A percentile compares a stretch with the other conserved stretches of the same genome.
Evolutionary conservation across 2,329 filamentous ascomycete genomes (phyloP).

Genomic region (Neocucurbitaria cava): DNA sequence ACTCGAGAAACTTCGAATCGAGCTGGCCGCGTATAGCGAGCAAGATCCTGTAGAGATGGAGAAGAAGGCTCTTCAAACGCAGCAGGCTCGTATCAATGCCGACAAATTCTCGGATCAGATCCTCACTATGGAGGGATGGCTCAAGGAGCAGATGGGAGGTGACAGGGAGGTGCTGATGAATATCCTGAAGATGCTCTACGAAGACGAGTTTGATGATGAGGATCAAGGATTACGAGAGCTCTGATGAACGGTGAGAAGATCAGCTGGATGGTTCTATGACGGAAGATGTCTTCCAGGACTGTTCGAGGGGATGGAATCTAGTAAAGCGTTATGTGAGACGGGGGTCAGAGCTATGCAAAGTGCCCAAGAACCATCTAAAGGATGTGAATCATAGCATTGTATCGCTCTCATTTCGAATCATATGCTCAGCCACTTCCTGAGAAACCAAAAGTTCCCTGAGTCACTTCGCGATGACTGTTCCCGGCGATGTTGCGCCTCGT

Average conservation of each 20-base stretch:
- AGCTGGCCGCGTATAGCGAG: slow-evolving; percentile 55
- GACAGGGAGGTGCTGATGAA: slow-evolving; percentile 54
- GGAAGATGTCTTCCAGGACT: not conserved
- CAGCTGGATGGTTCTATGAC: not conserved
- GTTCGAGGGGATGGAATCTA: not conserved
- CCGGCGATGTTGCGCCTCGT: slow-evolving; percentile 5
- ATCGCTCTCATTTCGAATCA: slow-evolving; percentile 35
- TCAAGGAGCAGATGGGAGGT: slow-evolving; percentile 41
- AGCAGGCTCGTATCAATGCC: slow-evolving; percentile 35
- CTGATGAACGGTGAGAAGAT: slow-evolving; percentile 9
- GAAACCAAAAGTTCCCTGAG: slow-evolving; percentile 19
- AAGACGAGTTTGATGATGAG: slow-evolving; percentile 62
- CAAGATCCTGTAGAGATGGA: slow-evolving; percentile 56
- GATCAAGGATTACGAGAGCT: slow-evolving; percentile 57
- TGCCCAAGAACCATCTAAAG: not conserved
- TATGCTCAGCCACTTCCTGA: slow-evolving; percentile 15
- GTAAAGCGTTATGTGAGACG: not conserved
- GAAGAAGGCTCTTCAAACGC: slow-evolving; percentile 46
- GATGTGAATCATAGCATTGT: slow-evolving; percentile 3
- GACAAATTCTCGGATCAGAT: slow-evolving; percentile 55
- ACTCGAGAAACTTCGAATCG: slow-evolving; percentile 47
- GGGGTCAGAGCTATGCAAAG: not conserved
- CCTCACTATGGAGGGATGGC: slow-evolving; percentile 54
- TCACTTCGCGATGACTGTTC: slow-evolving; percentile 28
- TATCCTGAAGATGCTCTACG: slow-evolving; percentile 58